Base-by-base conservation (phyloP, 2,329 filamentous ascomycete genomes). In the Cadophora luteo-olivacea region DNA sequence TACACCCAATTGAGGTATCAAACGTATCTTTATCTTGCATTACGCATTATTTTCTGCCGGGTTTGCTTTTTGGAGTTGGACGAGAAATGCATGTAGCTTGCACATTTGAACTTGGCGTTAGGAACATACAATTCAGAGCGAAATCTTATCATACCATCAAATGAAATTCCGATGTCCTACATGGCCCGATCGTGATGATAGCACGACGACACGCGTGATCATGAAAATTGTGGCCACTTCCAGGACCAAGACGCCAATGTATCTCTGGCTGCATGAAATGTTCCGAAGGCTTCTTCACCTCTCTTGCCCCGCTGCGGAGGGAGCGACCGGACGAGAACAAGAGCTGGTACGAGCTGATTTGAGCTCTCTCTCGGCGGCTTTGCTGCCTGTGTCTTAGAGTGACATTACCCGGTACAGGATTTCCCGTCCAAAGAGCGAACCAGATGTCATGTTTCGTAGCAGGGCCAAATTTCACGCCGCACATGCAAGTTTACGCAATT, bases 151-250 rank as follows among this genome's bases (percentile, higher is more conserved):
- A 16, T 45, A 45, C 2, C 41, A 45, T 19, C 16, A 6, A 14
- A 45, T 45, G 41, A 19, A 16, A 2, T 11, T 45, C 16, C 41
- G 41, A 6, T 19, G 14, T 45, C 41, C 16, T 45, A 89, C 36
- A 38, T 38, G 8, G 8, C 12, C 36, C 9, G 36, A 29, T 3
- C 29, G 5, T 29, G 29, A 29, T 29, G 29, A 29, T 29, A 29
- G 29, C 29, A 5, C 29, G 29, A 29, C 29, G 29, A 29, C 29
- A 29, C 29, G 29, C 29, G 29, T 29, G 29, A 29, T 29, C 29
- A 29, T 3, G 29, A 29, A 29, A 29, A 29, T 5, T 29, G 29
- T 29, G 3, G 5, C 29, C 29, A 29, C 29, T 29, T 29, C 29
- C 29, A 29, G 29, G 29, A 29, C 29, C 29, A 29, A 29, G 36